A percentile compares a stretch with the other conserved stretches of the same genome.
Conservation (phyloP, 179 eudicot genomes). For the Spergularia azorica region DNA sequence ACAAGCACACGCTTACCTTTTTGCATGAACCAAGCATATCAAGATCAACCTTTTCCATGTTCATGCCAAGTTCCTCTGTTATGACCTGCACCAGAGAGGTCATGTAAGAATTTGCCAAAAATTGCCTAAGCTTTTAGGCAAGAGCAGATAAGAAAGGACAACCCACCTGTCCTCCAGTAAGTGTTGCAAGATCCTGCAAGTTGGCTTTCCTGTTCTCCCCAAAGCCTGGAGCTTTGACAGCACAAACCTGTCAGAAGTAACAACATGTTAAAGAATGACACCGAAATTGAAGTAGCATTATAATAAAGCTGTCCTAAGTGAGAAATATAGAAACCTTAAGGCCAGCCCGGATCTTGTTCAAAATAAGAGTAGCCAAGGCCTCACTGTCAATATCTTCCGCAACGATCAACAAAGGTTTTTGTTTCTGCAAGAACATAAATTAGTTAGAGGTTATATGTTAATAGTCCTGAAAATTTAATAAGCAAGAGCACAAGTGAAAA, state of each 20-base stretch:
- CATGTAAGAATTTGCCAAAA: too few relatives aligned
- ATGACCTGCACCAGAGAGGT: constrained; percentile 40
- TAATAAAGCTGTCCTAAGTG: not conserved
- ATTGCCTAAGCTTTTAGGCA: too few relatives aligned
- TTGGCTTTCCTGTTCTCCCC: constrained; percentile 85
- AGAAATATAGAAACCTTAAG: constrained; percentile 54
- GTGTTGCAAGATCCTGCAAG: constrained; percentile 85
- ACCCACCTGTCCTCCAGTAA: constrained; percentile 68
- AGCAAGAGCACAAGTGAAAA: not conserved
- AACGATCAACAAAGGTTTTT: constrained; percentile 84
- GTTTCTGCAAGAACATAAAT: constrained; percentile 52
- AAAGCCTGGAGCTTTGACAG: constrained; percentile 95
- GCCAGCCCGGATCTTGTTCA: constrained; percentile 93
- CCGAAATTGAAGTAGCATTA: not conserved
- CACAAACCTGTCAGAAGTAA: constrained; percentile 60
- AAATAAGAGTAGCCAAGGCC: constrained; percentile 88
- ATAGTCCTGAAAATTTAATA: not conserved
- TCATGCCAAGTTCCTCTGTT: constrained; percentile 96
- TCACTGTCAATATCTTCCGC: constrained; percentile 97
- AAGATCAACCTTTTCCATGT: constrained; percentile 69
- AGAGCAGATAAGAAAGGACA: too few relatives aligned
- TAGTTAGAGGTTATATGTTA: constrained; percentile 23
- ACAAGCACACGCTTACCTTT: constrained; percentile 52
- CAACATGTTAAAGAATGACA: not conserved
- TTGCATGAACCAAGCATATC: constrained; percentile 90